Conservation (phyloP, 2,329 filamentous ascomycete genomes). For the Aspergillus sp. region DNA sequence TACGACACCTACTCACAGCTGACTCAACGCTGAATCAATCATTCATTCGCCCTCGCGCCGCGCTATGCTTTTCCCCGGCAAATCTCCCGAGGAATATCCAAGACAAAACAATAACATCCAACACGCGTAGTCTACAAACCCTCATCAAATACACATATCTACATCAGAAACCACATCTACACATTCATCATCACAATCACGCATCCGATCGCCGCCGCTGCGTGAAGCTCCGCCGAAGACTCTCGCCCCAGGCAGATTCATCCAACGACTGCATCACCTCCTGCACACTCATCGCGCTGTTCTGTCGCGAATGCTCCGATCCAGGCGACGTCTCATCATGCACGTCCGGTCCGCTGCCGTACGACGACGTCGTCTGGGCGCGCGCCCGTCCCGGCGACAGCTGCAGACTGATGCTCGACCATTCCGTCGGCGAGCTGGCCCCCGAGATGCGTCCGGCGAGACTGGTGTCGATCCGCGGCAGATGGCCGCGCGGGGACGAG, state of each 20-base stretch:
- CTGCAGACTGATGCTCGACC: slow-evolving; percentile 54
- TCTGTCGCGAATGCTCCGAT: slow-evolving; percentile 56
- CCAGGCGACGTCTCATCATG: slow-evolving; percentile 13
- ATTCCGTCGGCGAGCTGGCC: slow-evolving; percentile 41
- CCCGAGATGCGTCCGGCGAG: slow-evolving; percentile 38
- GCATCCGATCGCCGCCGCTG: slow-evolving; percentile 47
- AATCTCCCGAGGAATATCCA: background rate
- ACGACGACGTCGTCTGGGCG: slow-evolving; percentile 26
- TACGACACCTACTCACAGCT: too few relatives aligned
- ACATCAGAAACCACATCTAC: background rate
- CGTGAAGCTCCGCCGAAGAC: slow-evolving; percentile 84
- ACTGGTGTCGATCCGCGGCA: slow-evolving; percentile 50
- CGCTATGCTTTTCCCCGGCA: slow-evolving; percentile 17
- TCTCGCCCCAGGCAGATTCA: slow-evolving; percentile 90
- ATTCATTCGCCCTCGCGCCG: slow-evolving; percentile 5
- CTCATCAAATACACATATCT: background rate
- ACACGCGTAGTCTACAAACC: background rate
- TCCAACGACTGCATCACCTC: slow-evolving; percentile 83
- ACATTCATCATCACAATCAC: slow-evolving; percentile 4
- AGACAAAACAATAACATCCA: too few relatives aligned
- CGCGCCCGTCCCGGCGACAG: slow-evolving; percentile 32
- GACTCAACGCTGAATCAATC: too few relatives aligned
- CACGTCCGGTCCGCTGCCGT: slow-evolving; percentile 24
- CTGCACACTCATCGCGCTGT: slow-evolving; percentile 69
- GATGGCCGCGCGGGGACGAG: slow-evolving; percentile 27